Evolutionary conservation across 2,329 filamentous ascomycete species (phyloP), one percentile per base, ranked within the genome.

Genomic region (Aspergillus japonicus): DNA sequence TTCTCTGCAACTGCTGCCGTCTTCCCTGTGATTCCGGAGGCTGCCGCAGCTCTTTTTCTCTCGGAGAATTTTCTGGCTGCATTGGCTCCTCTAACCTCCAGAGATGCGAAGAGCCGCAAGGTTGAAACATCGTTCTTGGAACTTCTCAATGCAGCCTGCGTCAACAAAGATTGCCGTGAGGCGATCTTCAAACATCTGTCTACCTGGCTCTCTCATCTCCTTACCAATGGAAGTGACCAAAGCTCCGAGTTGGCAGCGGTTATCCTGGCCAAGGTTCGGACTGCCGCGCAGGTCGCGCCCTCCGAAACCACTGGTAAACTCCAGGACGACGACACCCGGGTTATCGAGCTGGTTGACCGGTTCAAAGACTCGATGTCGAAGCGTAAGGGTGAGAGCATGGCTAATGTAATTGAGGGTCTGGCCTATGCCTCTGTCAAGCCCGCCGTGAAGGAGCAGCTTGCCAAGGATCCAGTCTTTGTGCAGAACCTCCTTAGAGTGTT

Each of bases 1-100:
- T 98, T 97, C 74, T 98, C 93, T 56, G 92, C 93, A n/a, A 92
- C 92, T 5, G 87, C 92, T 2, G 87, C 88, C 23, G 86, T 96
- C 8, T 99, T 99, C 72, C 93, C 95, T 1, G 85, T 99, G 55
- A 87, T 91, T 2, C 89, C 92, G 3, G 85, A 88, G 57, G 84
- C 91, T 48, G 91, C 89, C 2, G 83, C 91, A 3, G 82, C 87
- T 60, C 81, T 98, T 42, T 97, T 99, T 73, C 84, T 98, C 58
- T 92, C 88, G 39, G 91, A 96, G 66, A 91, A 91, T 3, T 98
- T 99, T 69, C 81, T 97, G 50, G 82, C 87, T 60, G 89, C 86
- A 57, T 83, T 98, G 6, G 88, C 89, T 16, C 86, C 89, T 14
- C 80, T 96, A 56, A 89, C 96, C 75, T 84, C 89, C 64, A 85